Evolutionary conservation across 2,329 filamentous ascomycete species (phyloP).

Genomic region (Tolypocladium tropicale): DNA sequence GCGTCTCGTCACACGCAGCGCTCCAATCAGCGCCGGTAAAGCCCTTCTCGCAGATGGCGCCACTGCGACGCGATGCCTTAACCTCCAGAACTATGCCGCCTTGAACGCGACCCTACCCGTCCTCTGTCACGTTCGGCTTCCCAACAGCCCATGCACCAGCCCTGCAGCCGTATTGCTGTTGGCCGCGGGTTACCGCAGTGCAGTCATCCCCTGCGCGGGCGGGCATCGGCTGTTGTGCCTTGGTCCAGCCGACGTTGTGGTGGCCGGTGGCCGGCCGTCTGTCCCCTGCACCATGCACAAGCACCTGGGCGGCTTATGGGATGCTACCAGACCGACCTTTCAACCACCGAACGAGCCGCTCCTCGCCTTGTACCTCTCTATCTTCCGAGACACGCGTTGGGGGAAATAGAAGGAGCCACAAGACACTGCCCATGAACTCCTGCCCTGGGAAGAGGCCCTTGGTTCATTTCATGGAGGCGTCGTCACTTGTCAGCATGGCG

Average conservation of each 20-base stretch:
- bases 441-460: background rate
- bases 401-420: background rate
- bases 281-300: background rate
- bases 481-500: background rate
- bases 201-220: background rate
- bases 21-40: slow-evolving; percentile 5
- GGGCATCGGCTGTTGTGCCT: background rate
- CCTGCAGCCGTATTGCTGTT: background rate
- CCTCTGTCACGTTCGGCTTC: background rate
- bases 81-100: slow-evolving; percentile 1
- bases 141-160: background rate
- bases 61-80: background rate
- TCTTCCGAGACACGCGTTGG: background rate
- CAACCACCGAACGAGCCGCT: background rate
- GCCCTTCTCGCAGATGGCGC: background rate
- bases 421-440: background rate
- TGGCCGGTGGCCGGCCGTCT: background rate
- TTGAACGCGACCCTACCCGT: slow-evolving; percentile 2
- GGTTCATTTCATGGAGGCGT: background rate
- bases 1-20: slow-evolving; percentile 30
- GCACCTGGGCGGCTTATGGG: background rate
- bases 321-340: background rate
- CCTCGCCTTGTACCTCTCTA: background rate
- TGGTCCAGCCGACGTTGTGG: background rate
- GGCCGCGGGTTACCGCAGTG: background rate